These are phyloP conservation scores for Plasmodium vivax DNA, from an alignment of 169 alveolate species.

Conservation along the genomic window DNA sequence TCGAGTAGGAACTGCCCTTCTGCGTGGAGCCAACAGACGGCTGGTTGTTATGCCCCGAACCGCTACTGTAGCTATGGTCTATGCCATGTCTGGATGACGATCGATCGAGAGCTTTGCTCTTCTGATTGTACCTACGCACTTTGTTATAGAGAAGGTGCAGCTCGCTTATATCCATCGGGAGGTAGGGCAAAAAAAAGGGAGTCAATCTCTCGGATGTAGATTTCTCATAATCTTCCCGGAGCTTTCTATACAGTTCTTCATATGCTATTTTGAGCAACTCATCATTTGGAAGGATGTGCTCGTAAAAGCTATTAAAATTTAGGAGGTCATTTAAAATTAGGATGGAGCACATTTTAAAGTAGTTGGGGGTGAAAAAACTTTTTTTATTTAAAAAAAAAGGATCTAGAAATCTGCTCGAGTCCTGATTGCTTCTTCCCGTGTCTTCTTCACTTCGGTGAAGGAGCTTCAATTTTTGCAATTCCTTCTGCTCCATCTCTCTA, in stretches of 20 bases:
- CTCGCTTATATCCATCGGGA: conserved; percentile 23
- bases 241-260: conserved; percentile 23
- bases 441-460: conserved; percentile 3
- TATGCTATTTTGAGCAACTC: background rate
- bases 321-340: conserved; percentile 42
- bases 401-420: background rate
- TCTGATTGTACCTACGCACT: background rate
- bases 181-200: conserved; percentile 6
- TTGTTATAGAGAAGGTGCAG: background rate
- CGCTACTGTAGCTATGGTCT: background rate
- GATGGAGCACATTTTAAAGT: conserved; percentile 64
- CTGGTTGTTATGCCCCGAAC: background rate
- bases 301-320: conserved; percentile 22
- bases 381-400: background rate
- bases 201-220: background rate
- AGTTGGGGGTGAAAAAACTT: conserved; percentile 13
- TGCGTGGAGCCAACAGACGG: background rate
- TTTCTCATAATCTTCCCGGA: conserved; percentile 22
- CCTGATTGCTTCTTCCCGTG: background rate
- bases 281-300: conserved; percentile 34
- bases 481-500: conserved; percentile 14
- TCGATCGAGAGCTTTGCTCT: background rate
- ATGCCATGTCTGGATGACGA: background rate
- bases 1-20: background rate
- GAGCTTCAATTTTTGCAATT: conserved; percentile 13